A percentile compares a stretch with the other conserved stretches of the same genome.
These are phyloP conservation scores for Phytophthora sp. DNA, from an alignment of 352 stramenopile species.

Conservation along the genomic window DNA sequence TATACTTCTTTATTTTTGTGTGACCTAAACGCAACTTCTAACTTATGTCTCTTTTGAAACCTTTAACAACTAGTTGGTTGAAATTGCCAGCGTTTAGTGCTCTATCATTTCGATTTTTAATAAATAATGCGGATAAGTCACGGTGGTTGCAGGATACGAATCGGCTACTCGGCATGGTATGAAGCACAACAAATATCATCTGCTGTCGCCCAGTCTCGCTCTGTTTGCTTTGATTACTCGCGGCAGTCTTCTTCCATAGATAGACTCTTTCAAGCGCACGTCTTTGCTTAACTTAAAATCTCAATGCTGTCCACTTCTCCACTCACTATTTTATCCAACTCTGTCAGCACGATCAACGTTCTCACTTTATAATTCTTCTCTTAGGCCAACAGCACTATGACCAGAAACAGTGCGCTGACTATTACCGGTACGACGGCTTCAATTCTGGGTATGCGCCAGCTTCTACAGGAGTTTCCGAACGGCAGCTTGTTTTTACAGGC, in stretches of 20 bases:
- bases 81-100: too few relatives aligned
- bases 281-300: background rate
- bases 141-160: background rate
- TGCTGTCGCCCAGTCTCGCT: too few relatives aligned
- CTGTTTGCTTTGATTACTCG: too few relatives aligned
- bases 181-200: too few relatives aligned
- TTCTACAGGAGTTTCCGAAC: conserved; percentile 45
- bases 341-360: background rate
- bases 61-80: too few relatives aligned
- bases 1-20: too few relatives aligned
- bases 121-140: background rate
- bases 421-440: conserved; percentile 3
- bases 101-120: too few relatives aligned
- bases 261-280: too few relatives aligned
- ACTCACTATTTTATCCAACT: conserved; percentile 10
- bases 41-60: too few relatives aligned
- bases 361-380: background rate
- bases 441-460: conserved; percentile 8
- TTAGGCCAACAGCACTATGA: background rate
- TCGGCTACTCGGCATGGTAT: too few relatives aligned
- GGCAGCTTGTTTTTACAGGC: conserved; percentile 41
- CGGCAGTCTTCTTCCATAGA: too few relatives aligned
- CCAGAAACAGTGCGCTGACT: conserved; percentile 5
- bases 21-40: too few relatives aligned
- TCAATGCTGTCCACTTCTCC: background rate